Percentiles rank a stretch among this genome's conserved stretches.
These are phyloP conservation scores for Boletus pseudo-olivaceus DNA, from an alignment of 768 basidiomycete genomes.

Conservation along the genomic window DNA sequence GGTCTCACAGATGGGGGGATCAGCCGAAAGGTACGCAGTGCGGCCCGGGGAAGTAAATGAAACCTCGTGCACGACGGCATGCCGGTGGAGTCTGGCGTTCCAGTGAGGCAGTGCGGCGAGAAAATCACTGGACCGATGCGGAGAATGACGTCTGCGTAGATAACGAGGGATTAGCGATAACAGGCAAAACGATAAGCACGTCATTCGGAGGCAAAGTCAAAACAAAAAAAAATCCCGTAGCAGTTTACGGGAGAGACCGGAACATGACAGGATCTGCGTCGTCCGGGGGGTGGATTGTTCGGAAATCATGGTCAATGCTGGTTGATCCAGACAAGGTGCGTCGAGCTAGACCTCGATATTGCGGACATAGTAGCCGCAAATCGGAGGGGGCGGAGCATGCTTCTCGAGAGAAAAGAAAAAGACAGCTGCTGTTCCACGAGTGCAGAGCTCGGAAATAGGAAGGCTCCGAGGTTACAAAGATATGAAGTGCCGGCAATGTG, in stretches of 20 bases:
- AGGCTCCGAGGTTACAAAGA: conserved; percentile 17
- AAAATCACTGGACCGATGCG: conserved; percentile 15
- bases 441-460: conserved; percentile 15
- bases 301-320: too few species aligned
- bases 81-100: conserved; percentile 9
- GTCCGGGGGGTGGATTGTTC: background rate
- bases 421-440: background rate
- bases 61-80: conserved; percentile 20
- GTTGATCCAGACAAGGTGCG: background rate
- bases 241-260: background rate
- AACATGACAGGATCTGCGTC: too few species aligned
- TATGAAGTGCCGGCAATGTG: conserved; percentile 13
- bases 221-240: background rate
- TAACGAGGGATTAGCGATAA: conserved; percentile 11
- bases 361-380: background rate
- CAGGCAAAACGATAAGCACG: conserved; percentile 7
- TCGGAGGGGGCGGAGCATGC: background rate
- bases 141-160: conserved; percentile 18
- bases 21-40: conserved; percentile 11
- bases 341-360: background rate
- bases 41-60: conserved; percentile 20
- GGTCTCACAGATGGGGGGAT: conserved; percentile 1
- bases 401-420: conserved; percentile 7
- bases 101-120: conserved; percentile 15
- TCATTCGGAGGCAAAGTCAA: background rate